Evolutionary conservation across 371 early-diverging fungal species (phyloP), one percentile per base, ranked within the genome.

Genomic region (Zychaea mexicana): DNA sequence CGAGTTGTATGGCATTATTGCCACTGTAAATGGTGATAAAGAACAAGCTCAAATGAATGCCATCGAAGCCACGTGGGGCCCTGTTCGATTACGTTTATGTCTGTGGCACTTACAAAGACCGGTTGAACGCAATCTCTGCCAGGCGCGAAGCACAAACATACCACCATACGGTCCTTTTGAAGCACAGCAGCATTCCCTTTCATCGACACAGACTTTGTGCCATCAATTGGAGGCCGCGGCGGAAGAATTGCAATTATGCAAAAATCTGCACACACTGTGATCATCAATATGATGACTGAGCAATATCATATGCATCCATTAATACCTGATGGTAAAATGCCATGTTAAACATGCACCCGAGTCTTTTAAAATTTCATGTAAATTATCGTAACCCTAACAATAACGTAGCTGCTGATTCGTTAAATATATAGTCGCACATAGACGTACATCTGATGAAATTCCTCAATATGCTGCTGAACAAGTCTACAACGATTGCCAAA

Each of bases 31-130:
- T 57, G 57, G 57, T 12, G 59, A 58, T 21, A 45, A 58, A 26
- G 59, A 45, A 15, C 24, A 39, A 15, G 59, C 59, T 15, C 57
- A 57, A 38, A 58, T 46, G 27, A 21, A 59, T 2, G 42, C 60
- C 13, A 45, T 59, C 24, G 39, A 58, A 3, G n/a, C 38, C 22
- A 27, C 28, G 2, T 59, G 60, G 60, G 13, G 24, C 21, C 30
- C 12, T 2, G 1, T 17, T 2, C 24, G 27, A 26, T 28, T 58
- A 26, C 39, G 45, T 2, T 28, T 45, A 12, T 42, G 45, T n/a
- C 24, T 58, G 2, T 45, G 45, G 59, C 24, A 58, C 19, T 1
- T 58, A 13, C 45, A 42, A 5, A 22, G 46, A 26, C 9, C 59
- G 12, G 45, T 58, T 1, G 59, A 12, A 13, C 7, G 21, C 13